phyloP scores from a whole-genome alignment of 1,139 yeast species.

The Nadsonia commutata region DNA sequence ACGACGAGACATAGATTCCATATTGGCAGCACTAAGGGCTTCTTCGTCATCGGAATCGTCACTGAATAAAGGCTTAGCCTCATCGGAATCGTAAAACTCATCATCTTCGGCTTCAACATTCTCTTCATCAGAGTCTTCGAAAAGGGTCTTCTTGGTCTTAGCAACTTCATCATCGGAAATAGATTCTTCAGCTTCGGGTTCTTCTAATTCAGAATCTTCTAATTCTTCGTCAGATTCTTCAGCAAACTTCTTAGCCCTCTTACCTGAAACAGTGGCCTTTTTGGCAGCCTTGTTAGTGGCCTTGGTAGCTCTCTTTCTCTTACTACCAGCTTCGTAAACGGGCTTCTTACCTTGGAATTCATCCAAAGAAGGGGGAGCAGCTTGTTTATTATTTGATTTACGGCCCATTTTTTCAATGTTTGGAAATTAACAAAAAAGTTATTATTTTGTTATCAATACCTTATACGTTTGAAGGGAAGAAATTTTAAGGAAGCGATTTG shows the following conservation, averaged over 20 bases:
- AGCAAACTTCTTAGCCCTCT: conserved; percentile 15
- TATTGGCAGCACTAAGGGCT: conserved; percentile 8
- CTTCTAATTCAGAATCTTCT: conserved; percentile 19
- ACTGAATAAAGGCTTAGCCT: conserved; percentile 12
- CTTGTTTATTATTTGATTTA: conserved; percentile 82
- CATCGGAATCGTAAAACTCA: conserved; percentile 13
- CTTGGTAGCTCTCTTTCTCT: conserved; percentile 18
- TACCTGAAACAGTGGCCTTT: conserved; percentile 16
- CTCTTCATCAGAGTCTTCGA: conserved; percentile 73
- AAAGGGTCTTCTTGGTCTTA: conserved; percentile 61
- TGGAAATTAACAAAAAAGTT: not conserved
- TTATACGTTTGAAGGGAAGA: too few relatives aligned
- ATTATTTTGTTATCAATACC: not conserved
- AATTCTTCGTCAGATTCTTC: conserved; percentile 20
- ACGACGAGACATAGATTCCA: conserved; percentile 9
- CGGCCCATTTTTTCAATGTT: conserved; percentile 51
- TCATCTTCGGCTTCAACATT: conserved; percentile 14
- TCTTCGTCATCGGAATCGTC: conserved; percentile 14
- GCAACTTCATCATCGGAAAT: conserved; percentile 53
- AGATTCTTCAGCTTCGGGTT: conserved; percentile 25
- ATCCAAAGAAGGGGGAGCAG: conserved; percentile 74
- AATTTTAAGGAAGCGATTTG: conserved; percentile 1
- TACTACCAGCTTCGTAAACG: conserved; percentile 15
- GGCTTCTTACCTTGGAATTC: conserved; percentile 55
- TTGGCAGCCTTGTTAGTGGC: conserved; percentile 17